phyloP scores from a whole-genome alignment of 805 yeast genomes.

The Brettanomyces custersianus region DNA sequence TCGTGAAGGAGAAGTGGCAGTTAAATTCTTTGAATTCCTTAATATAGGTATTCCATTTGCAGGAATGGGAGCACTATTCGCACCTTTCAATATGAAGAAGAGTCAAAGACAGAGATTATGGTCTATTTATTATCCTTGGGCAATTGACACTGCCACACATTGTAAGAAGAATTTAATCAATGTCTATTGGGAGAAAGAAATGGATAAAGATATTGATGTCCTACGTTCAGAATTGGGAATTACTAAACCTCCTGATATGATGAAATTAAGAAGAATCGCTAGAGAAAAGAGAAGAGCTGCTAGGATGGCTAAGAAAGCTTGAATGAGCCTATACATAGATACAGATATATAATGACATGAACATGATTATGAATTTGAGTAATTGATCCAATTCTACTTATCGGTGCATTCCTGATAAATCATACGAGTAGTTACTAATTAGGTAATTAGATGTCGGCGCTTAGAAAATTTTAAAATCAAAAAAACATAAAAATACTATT shows the following conservation, averaged over 20 bases:
- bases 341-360: too few species aligned
- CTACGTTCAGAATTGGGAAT: conserved; percentile 66
- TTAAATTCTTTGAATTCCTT: conserved; percentile 85
- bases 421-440: too few species aligned
- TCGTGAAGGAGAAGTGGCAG: conserved; percentile 93
- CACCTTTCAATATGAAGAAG: conserved; percentile 64
- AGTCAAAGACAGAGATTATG: conserved; percentile 55
- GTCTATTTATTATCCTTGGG: conserved; percentile 83
- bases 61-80: conserved; percentile 83
- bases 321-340: too few species aligned
- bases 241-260: conserved; percentile 69
- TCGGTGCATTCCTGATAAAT: too few species aligned
- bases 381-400: too few species aligned
- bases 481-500: too few species aligned
- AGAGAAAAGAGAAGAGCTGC: conserved; percentile 12
- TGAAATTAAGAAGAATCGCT: conserved; percentile 45
- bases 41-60: conserved; percentile 94
- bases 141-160: conserved; percentile 58
- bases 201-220: conserved; percentile 65
- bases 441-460: too few species aligned
- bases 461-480: too few species aligned
- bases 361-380: too few species aligned
- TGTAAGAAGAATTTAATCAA: conserved; percentile 66
- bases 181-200: conserved; percentile 83
- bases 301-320: background rate